Evolutionary conservation across 371 early-diverging fungal species (phyloP).

Genomic region (Mucor irregularis): DNA sequence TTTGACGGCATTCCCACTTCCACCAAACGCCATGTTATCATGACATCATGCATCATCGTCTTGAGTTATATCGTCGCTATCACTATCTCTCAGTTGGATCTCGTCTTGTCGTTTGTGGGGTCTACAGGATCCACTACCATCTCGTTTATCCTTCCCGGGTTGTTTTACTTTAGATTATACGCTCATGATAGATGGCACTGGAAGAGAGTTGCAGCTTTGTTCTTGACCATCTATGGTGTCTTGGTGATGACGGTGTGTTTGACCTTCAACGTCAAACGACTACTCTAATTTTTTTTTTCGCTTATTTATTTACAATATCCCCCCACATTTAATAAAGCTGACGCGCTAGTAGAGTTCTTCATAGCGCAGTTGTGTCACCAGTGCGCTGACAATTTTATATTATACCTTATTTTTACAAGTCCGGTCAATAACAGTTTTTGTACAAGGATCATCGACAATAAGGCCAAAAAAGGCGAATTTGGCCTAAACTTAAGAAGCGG

Average conservation of each 20-base stretch:
- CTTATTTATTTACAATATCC: no score
- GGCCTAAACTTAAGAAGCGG: no score
- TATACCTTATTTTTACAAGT: no score
- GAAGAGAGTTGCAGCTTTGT: constrained; percentile 51
- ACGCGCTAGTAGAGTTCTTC: no score
- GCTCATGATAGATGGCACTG: constrained; percentile 51
- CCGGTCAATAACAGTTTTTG: no score
- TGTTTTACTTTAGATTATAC: constrained; percentile 90
- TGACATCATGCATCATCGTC: constrained; percentile 73
- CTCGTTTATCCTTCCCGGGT: constrained; percentile 96
- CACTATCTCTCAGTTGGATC: constrained; percentile 71
- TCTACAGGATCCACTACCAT: constrained; percentile 99
- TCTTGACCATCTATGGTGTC: constrained; percentile 58
- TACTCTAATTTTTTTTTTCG: constrained; percentile 2
- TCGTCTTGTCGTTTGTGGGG: constrained; percentile 94
- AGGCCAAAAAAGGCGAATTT: no score
- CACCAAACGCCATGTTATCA: constrained; percentile 45
- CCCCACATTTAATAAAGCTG: no score
- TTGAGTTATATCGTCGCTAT: constrained; percentile 75
- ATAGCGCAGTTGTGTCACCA: no score
- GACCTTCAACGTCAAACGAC: constrained; percentile 54
- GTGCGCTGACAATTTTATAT: no score
- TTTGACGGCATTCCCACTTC: constrained; percentile 20
- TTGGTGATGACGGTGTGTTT: constrained; percentile 67
- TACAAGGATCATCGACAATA: no score